Evolutionary conservation across 352 stramenopile species (phyloP), one percentile per base, ranked within the genome.

Genomic region (Globisporangium recalcitrans): DNA sequence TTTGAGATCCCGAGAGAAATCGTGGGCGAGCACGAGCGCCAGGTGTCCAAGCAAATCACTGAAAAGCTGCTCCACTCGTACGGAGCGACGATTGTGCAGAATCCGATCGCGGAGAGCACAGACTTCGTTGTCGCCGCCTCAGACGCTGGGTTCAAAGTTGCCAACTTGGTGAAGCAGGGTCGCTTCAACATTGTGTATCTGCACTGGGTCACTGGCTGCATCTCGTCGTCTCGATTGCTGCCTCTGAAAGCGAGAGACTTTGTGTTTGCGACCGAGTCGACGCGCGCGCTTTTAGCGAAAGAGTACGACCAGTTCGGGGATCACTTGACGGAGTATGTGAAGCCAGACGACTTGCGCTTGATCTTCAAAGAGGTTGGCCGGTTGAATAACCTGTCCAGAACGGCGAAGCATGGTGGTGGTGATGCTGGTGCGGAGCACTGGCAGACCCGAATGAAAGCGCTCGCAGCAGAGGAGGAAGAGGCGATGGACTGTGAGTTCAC

Each of bases 131-230:
- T 95, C 10, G 86, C 80, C 2, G 74, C 82, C 9, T 75, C 71
- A 16, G 66, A 86, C 54, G 52, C 77, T 22, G 86, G 86, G 2
- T 86, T 95, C 46, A 95, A 93, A 68, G 77, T 93, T 22, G 63
- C 64, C 22, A 95, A 92, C 58, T 60, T 93, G 52, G 90, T 88
- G 52, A 91, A 90, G 63, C 86, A 95, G 65, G 83, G 80, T 1
- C 64, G 78, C 42, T 90, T 89, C 68, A 82, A 93, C 58, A 81
- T 95, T 24, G 65, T 93, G 29, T 74, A 80, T 16, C 55, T 90
- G 46, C 62, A 73, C 19, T 95, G 84, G 82, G 58, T 93, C n/a
- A 59, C 80, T 3, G 61, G 36, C 9, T 90, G 82, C 10, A 65
- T 90, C 1, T 46, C 49, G 32, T 60, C 63, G 0, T 73, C 65